Evolutionary conservation across 139 green algal genomes (phyloP).

Genomic region (Picochlorum sp.): DNA sequence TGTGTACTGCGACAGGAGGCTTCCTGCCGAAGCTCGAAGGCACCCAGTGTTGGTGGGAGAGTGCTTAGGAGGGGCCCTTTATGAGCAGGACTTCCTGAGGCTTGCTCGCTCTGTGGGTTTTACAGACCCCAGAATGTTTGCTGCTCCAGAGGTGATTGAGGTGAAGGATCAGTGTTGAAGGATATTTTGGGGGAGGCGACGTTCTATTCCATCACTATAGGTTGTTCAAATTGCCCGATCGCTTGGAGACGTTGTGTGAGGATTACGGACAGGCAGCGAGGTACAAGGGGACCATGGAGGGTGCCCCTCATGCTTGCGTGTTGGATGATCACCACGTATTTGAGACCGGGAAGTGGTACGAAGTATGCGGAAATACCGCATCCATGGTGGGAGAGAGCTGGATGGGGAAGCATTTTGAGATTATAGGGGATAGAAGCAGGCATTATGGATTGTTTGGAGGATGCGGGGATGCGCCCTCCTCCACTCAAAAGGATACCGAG

Average conservation of each 20-base stretch:
- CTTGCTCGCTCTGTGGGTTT: conserved; percentile 73
- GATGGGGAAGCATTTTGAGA: conserved; percentile 67
- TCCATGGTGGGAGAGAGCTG: conserved; percentile 81
- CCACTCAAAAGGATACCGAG: neutral
- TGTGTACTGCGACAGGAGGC: conserved; percentile 80
- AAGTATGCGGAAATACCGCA: conserved; percentile 86
- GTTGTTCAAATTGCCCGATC: conserved; percentile 89
- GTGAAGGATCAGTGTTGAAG: conserved; percentile 70
- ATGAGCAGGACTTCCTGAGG: conserved; percentile 84
- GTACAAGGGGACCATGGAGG: conserved; percentile 68
- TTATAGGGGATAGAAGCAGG: conserved; percentile 50
- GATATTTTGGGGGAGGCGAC: conserved; percentile 67
- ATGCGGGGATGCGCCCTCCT: neutral
- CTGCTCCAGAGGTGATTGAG: conserved; percentile 36
- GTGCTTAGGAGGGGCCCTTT: conserved; percentile 89
- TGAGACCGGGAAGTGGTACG: conserved; percentile 62
- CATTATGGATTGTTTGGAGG: conserved; percentile 68
- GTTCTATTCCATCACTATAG: conserved; percentile 94
- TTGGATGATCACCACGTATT: conserved; percentile 80
- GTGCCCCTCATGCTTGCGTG: conserved; percentile 51
- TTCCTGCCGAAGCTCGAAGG: conserved; percentile 39
- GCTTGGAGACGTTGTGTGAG: conserved; percentile 74
- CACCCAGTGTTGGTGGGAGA: conserved; percentile 68
- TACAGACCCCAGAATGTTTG: conserved; percentile 65
- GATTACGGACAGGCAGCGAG: conserved; percentile 61